These are phyloP conservation scores for Pezicula neosporulosa DNA, from an alignment of 2,329 filamentous ascomycete genomes.

Conservation along the genomic window DNA sequence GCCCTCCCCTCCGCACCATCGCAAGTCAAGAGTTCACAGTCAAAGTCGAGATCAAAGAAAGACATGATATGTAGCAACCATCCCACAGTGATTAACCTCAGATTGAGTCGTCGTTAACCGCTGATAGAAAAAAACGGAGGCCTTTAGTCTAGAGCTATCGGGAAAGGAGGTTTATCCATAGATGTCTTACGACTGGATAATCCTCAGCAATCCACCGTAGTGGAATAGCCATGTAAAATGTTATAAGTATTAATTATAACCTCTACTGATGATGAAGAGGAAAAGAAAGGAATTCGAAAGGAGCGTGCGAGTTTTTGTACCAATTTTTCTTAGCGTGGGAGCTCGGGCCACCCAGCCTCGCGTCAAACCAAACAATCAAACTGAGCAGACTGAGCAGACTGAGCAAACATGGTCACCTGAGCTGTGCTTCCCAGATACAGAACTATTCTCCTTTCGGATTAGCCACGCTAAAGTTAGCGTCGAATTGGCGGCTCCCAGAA, in stretches of 20 bases:
- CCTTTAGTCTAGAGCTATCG: constrained; percentile 35
- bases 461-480: too few species aligned
- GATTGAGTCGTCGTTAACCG: constrained; percentile 29
- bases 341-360: not conserved
- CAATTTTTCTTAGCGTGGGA: constrained; percentile 4
- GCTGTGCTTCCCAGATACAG: too few species aligned
- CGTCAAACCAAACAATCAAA: too few species aligned
- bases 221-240: constrained; percentile 31
- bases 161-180: constrained; percentile 39
- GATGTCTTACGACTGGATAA: constrained; percentile 23
- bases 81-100: constrained; percentile 39
- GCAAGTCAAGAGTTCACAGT: too few species aligned
- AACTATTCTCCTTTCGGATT: too few species aligned
- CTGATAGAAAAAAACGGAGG: constrained; percentile 40
- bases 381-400: too few species aligned
- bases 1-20: too few species aligned
- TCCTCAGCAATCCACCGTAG: constrained; percentile 38
- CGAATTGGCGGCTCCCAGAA: too few species aligned
- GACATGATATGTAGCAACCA: constrained; percentile 32
- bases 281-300: constrained; percentile 1
- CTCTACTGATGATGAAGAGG: constrained; percentile 32
- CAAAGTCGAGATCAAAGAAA: not conserved
- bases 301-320: constrained; percentile 9
- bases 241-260: constrained; percentile 34
- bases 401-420: too few species aligned